Base-by-base conservation (phyloP, 495 filamentous ascomycete genomes). In the Daldinia caldariorum region DNA sequence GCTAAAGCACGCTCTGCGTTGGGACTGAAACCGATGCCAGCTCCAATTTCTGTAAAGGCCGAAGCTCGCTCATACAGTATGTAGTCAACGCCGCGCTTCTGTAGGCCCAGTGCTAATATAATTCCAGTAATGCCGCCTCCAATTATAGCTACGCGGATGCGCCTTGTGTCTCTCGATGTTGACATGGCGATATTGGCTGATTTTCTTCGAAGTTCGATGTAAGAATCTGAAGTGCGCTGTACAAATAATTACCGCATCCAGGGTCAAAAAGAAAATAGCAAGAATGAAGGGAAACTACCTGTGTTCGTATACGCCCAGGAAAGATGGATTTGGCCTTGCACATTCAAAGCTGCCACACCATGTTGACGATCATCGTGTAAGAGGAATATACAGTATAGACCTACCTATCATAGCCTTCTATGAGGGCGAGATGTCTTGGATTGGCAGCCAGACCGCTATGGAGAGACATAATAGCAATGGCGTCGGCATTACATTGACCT, bases 81-180 rank as follows among this genome's bases (percentile, higher is more conserved):
- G 58, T 82, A 84, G 3, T 69, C 62, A 22, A 89, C 71, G 1
- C 74, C 68, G 69, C 85, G 86, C n/a, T 78, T 79, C 60, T 84
- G 80, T 7, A 89, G 81, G 18, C 82, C 87, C 0, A 85, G 75
- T 10, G 86, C 86, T 0, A 90, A 82, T 58, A 79, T 78, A 34
- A 89, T 78, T 18, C 88, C 88, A 0, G 85, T 84, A 51, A 90
- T 88, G 10, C 88, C 88, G 35, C 81, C 87, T 58, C 88, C 88
- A 49, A 89, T 76, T 54, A 90, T 87, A 61, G 87, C 87, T 58
- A 89, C 70, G 55, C 74, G 77, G 41, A 83, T 64, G 37, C n/a
- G 22, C n/a, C 16, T 49, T 3, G 35, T 43, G n/a, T 53, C 26
- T 10, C 1, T 8, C 26, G 66, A 43, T 10, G 57, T 35, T 4